Conservation (phyloP, 2,329 filamentous ascomycete genomes). For the Endoconidiophora laricicola region DNA sequence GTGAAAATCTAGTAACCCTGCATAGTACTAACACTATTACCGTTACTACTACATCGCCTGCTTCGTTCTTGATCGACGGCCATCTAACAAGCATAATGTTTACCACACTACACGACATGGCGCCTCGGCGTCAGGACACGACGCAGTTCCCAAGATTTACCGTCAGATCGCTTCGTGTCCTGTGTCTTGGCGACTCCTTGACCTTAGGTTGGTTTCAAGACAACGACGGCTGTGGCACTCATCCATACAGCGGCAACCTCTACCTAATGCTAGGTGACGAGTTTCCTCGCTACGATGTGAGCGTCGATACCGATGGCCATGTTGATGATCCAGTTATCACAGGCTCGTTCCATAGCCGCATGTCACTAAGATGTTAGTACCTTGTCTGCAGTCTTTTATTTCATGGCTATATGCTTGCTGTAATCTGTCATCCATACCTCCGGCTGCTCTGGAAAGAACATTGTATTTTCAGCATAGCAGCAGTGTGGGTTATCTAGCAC, state of each 20-base stretch:
- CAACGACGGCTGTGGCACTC: conserved; percentile 23
- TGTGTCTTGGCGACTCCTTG: conserved; percentile 50
- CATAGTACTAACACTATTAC: neutral
- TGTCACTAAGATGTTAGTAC: conserved; percentile 23
- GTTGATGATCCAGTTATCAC: conserved; percentile 33
- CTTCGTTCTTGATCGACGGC: too few relatives aligned
- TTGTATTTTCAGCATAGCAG: too few relatives aligned
- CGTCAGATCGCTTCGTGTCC: conserved; percentile 29
- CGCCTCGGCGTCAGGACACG: conserved; percentile 1
- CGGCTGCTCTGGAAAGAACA: too few relatives aligned
- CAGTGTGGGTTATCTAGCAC: too few relatives aligned
- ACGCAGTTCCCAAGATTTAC: neutral
- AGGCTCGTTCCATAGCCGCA: conserved; percentile 19
- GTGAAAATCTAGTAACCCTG: neutral
- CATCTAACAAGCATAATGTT: conserved; percentile 4
- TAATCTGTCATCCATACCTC: too few relatives aligned
- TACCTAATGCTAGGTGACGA: conserved; percentile 28
- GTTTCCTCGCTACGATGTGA: conserved; percentile 27
- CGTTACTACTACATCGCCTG: too few relatives aligned
- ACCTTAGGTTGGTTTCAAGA: conserved; percentile 35
- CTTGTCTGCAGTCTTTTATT: neutral
- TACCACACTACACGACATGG: conserved; percentile 5
- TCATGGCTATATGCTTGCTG: neutral
- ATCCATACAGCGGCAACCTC: conserved; percentile 38
- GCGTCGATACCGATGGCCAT: conserved; percentile 29